These are phyloP conservation scores for Mesembryanthemum crystallinum DNA, from an alignment of 148 eudicot species.

Conservation along the genomic window DNA sequence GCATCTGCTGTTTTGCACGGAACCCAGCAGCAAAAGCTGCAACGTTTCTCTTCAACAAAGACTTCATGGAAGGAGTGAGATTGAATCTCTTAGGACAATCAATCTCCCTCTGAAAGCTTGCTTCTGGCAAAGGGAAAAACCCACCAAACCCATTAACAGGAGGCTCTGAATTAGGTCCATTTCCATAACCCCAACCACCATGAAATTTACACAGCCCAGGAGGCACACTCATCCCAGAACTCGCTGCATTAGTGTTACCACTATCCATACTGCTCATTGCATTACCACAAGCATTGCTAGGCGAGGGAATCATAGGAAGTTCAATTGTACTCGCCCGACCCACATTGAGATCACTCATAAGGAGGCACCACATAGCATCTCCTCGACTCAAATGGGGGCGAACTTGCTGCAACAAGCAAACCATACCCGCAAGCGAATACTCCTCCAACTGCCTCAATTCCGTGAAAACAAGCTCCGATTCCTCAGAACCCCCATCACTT, in stretches of 20 bases:
- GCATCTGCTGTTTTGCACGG: constrained; percentile 49
- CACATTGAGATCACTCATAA: constrained; percentile 95
- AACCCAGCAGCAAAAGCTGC: constrained; percentile 93
- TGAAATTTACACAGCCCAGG: constrained; percentile 74
- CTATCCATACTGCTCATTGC: constrained; percentile 37
- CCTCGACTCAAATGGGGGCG: constrained; percentile 85
- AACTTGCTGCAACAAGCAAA: constrained; percentile 78
- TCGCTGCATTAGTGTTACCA: constrained; percentile 35
- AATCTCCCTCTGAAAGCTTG: constrained; percentile 57
- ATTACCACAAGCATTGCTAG: constrained; percentile 32
- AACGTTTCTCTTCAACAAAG: constrained; percentile 76
- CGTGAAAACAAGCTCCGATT: constrained; percentile 50
- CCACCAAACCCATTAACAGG: constrained; percentile 58
- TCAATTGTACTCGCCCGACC: constrained; percentile 91
- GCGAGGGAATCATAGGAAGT: constrained; percentile 57
- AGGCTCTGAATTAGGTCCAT: constrained; percentile 51
- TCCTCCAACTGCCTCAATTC: constrained; percentile 92
- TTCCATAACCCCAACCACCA: constrained; percentile 91
- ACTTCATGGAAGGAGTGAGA: constrained; percentile 87
- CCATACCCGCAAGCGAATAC: constrained; percentile 85
- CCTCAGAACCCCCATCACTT: constrained; percentile 37
- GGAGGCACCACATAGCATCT: constrained; percentile 98
- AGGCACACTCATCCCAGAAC: constrained; percentile 44
- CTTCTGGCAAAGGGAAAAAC: constrained; percentile 49
- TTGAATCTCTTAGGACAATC: constrained; percentile 90